phyloP scores from a whole-genome alignment of 2,329 filamentous ascomycete genomes.

The Shiraia sp. region DNA sequence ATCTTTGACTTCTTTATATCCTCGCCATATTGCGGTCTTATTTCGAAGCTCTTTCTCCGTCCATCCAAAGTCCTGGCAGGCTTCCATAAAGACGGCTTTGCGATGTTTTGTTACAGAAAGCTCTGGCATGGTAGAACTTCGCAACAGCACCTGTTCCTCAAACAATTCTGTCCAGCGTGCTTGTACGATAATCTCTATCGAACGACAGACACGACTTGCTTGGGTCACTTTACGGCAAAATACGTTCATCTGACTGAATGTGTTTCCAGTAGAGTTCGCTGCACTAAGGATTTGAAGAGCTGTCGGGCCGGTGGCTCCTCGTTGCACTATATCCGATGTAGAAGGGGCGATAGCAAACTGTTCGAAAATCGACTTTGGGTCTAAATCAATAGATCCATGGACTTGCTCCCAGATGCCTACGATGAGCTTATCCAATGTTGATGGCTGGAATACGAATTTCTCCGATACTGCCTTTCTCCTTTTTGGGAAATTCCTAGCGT shows the following conservation, averaged over 20 bases:
- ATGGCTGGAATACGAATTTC: slow-evolving; percentile 51
- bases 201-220: slow-evolving; percentile 58
- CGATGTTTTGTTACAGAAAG: slow-evolving; percentile 54
- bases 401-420: slow-evolving; percentile 56
- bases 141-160: slow-evolving; percentile 53
- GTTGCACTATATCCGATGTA: no score
- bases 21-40: slow-evolving; percentile 58
- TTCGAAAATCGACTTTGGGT: slow-evolving; percentile 44
- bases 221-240: slow-evolving; percentile 52
- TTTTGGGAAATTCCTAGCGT: slow-evolving; percentile 37
- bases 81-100: slow-evolving; percentile 57
- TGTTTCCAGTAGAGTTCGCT: slow-evolving; percentile 14
- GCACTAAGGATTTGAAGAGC: slow-evolving; percentile 17
- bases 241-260: slow-evolving; percentile 49
- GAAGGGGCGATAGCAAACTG: no score
- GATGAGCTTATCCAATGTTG: slow-evolving; percentile 54
- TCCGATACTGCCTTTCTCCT: slow-evolving; percentile 37
- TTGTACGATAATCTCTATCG: slow-evolving; percentile 63
- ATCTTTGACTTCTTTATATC: slow-evolving; percentile 63
- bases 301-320: slow-evolving; percentile 12
- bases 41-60: slow-evolving; percentile 62
- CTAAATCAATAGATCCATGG: slow-evolving; percentile 48
- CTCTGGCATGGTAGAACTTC: slow-evolving; percentile 45
- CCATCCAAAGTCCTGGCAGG: slow-evolving; percentile 59
- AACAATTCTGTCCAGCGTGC: slow-evolving; percentile 62